phyloP scores from a whole-genome alignment of 768 basidiomycete species.

The Mrakia frigida region DNA sequence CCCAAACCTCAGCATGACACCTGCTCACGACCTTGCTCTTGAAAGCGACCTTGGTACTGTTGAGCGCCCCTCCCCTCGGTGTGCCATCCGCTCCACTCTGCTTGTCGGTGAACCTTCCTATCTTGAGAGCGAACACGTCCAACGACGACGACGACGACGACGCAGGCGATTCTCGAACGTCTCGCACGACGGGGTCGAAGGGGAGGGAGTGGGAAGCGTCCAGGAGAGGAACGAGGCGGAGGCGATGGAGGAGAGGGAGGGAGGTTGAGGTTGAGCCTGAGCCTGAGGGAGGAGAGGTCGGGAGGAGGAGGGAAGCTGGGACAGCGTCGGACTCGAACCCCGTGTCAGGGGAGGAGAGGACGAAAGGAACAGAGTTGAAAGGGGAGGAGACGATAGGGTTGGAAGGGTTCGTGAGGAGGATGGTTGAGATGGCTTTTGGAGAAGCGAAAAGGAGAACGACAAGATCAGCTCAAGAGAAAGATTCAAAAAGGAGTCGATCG shows the following conservation, averaged over 20 bases:
- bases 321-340: too few relatives aligned
- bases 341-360: not conserved
- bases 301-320: not conserved
- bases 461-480: not conserved
- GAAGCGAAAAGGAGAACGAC: not conserved
- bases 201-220: constrained; percentile 81
- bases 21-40: constrained; percentile 91
- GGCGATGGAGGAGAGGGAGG: constrained; percentile 15
- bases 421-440: not conserved
- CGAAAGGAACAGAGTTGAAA: not conserved
- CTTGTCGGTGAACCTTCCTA: constrained; percentile 87
- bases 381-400: not conserved
- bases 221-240: constrained; percentile 82
- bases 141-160: constrained; percentile 33
- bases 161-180: constrained; percentile 61
- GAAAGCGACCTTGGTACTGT: constrained; percentile 84
- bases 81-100: constrained; percentile 35
- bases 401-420: constrained; percentile 12
- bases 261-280: not conserved
- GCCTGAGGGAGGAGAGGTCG: not conserved
- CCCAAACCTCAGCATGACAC: constrained; percentile 92
- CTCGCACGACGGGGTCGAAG: constrained; percentile 87
- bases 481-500: too few relatives aligned
- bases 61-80: constrained; percentile 46
- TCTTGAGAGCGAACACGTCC: constrained; percentile 54